phyloP scores from a whole-genome alignment of 2,329 filamentous ascomycete species.

The Colletotrichum sp. region DNA sequence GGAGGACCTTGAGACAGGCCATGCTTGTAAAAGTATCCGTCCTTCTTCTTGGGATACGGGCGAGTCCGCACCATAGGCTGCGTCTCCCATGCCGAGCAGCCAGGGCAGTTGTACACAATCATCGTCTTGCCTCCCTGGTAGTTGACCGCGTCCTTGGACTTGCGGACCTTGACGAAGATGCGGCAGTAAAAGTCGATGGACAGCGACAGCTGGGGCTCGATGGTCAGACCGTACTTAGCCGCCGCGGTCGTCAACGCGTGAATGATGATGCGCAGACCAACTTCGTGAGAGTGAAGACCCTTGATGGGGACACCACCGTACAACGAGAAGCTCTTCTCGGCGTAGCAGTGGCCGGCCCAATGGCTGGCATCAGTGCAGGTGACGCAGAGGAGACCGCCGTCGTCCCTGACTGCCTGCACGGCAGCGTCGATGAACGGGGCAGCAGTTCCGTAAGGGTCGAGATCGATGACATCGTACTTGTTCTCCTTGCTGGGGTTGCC shows the following conservation, averaged over 20 bases:
- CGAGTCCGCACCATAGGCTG: conserved; percentile 79
- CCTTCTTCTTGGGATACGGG: conserved; percentile 69
- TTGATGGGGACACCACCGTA: conserved; percentile 92
- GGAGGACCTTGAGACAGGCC: conserved; percentile 74
- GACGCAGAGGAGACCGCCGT: conserved; percentile 90
- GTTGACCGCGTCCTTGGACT: conserved; percentile 85
- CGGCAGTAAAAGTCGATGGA: conserved; percentile 96
- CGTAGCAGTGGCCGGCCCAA: conserved; percentile 92
- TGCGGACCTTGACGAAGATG: conserved; percentile 83
- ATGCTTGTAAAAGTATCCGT: conserved; percentile 78
- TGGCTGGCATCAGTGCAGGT: conserved; percentile 97
- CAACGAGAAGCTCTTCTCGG: conserved; percentile 91
- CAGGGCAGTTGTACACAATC: conserved; percentile 86
- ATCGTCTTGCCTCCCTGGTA: conserved; percentile 91
- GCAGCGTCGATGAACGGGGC: conserved; percentile 92
- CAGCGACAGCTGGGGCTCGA: conserved; percentile 89
- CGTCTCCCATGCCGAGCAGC: conserved; percentile 90
- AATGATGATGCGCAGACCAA: conserved; percentile 83
- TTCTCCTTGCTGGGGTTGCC: conserved; percentile 44
- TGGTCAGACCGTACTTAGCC: conserved; percentile 82
- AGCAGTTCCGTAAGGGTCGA: conserved; percentile 95
- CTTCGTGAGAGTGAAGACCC: conserved; percentile 86
- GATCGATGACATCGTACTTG: conserved; percentile 91
- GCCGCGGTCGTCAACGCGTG: conserved; percentile 82
- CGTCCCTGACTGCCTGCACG: conserved; percentile 79